These are phyloP conservation scores for Amaranthus hypochondriacus DNA, from an alignment of 148 eudicot genomes.

Conservation along the genomic window DNA sequence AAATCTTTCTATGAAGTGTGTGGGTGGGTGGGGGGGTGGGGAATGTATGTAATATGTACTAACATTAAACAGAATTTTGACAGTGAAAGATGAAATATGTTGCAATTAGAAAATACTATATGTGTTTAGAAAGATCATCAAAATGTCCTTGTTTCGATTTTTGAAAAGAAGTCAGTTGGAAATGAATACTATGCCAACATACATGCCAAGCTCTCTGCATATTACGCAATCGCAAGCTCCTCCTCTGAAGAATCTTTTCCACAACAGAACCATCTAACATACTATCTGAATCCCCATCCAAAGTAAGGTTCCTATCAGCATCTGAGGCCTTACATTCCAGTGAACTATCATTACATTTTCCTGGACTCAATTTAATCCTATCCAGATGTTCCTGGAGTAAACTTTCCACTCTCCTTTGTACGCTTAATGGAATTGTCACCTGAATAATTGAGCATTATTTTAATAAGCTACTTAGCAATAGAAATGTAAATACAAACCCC, in stretches of 20 bases:
- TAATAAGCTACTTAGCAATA: slow-evolving; percentile 8
- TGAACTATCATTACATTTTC: slow-evolving; percentile 30
- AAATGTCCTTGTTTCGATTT: not conserved
- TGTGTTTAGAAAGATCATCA: not conserved
- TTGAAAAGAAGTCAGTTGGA: not conserved
- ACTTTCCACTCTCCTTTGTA: slow-evolving; percentile 98
- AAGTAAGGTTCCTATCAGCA: slow-evolving; percentile 32
- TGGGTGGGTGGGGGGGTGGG: too few relatives aligned
- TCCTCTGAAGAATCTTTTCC: slow-evolving; percentile 91
- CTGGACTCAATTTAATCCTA: slow-evolving; percentile 45
- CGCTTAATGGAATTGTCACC: slow-evolving; percentile 88
- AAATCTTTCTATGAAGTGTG: not conserved
- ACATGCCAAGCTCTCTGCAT: slow-evolving; percentile 99
- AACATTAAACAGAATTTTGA: not conserved
- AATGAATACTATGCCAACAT: not conserved
- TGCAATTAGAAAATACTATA: not conserved
- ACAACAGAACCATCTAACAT: slow-evolving; percentile 82
- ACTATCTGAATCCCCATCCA: slow-evolving; percentile 52
- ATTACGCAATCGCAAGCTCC: slow-evolving; percentile 84
- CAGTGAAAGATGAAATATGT: not conserved
- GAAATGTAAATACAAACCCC: not conserved
- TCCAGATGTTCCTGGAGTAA: slow-evolving; percentile 97
- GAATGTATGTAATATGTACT: too few relatives aligned
- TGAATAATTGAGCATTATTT: slow-evolving; percentile 29
- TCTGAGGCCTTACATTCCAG: slow-evolving; percentile 30